A percentile compares a stretch with the other conserved stretches of the same genome.
phyloP scores from a whole-genome alignment of 371 early-diverging fungal genomes.

The Parasitella parasitica region DNA sequence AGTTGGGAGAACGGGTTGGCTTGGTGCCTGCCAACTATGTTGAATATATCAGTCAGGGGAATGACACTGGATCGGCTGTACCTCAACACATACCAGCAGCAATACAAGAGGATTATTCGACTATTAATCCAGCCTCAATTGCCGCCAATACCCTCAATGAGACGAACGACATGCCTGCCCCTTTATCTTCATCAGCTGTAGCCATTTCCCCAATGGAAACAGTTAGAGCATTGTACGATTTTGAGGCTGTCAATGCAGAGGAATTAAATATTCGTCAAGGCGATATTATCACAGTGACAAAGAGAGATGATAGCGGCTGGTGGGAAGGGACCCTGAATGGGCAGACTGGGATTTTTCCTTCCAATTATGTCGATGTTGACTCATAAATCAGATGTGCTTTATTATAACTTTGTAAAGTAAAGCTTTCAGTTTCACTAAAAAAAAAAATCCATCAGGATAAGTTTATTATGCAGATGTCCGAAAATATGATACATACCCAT shows the following conservation, averaged over 20 bases:
- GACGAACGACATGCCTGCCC: no score
- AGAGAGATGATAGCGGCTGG: conserved; percentile 75
- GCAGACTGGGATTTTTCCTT: conserved; percentile 77
- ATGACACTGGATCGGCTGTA: not conserved
- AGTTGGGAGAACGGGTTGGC: conserved; percentile 40
- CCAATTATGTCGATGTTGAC: conserved; percentile 85
- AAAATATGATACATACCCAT: no score
- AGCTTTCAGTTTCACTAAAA: no score
- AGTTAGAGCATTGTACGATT: conserved; percentile 79
- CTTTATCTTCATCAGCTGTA: no score
- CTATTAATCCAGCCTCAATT: not conserved
- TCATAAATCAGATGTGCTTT: no score
- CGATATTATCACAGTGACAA: conserved; percentile 64
- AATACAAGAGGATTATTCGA: not conserved
- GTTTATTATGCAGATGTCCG: no score
- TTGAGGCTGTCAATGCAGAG: conserved; percentile 69
- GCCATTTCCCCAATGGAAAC: not conserved
- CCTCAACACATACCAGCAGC: not conserved
- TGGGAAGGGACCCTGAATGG: conserved; percentile 71
- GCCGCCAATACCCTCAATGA: no score
- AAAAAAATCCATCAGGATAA: no score
- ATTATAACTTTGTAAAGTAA: no score
- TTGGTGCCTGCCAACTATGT: conserved; percentile 75
- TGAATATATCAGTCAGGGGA: conserved; percentile 21
- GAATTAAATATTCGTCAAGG: conserved; percentile 74